Evolutionary conservation across 345 rosid species (phyloP).

Genomic region (Brassica rapa): DNA sequence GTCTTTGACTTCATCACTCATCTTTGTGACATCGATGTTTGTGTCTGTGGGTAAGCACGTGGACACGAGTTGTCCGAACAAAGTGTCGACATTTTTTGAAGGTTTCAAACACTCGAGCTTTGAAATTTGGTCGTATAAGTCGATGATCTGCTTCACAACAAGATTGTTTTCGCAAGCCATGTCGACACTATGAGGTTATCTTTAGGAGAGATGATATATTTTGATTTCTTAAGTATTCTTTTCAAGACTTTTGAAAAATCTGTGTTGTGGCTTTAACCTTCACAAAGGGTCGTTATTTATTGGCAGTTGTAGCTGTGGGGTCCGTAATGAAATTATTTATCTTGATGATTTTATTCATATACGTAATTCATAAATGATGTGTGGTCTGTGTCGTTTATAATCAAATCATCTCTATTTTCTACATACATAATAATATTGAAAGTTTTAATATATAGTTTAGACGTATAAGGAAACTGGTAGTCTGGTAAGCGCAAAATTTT

Average conservation of each 20-base stretch:
- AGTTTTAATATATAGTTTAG: no score
- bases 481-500: neutral
- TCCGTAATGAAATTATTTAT: neutral
- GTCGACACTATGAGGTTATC: constrained; percentile 37
- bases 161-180: constrained; percentile 70
- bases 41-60: constrained; percentile 69
- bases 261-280: constrained; percentile 36
- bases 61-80: constrained; percentile 70
- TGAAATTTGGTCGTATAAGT: constrained; percentile 66
- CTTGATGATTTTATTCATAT: neutral
- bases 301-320: constrained; percentile 14
- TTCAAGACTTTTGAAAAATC: constrained; percentile 11
- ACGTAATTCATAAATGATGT: neutral
- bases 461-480: neutral
- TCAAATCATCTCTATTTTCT: no score
- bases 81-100: constrained; percentile 70
- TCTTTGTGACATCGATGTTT: constrained; percentile 62
- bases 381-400: no score
- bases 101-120: constrained; percentile 71
- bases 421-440: no score
- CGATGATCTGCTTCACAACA: constrained; percentile 53
- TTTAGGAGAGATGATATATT: constrained; percentile 5
- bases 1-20: constrained; percentile 53
- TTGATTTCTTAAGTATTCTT: constrained; percentile 14
- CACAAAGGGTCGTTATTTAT: constrained; percentile 37